Base-by-base conservation (phyloP, 1,284 basidiomycete species). In the Austroboletus novae-zelandiae region DNA sequence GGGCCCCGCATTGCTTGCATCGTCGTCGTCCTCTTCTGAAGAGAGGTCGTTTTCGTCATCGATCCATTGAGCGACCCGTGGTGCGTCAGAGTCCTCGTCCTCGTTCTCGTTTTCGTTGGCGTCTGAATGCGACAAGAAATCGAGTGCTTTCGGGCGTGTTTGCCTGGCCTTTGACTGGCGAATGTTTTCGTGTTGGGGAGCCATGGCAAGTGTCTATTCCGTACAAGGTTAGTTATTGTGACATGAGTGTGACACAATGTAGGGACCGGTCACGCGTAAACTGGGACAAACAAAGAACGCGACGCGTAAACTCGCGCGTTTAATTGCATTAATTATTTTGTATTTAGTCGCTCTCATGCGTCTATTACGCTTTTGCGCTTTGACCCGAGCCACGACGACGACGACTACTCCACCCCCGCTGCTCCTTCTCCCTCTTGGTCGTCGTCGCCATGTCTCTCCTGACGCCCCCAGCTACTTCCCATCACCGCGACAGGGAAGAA, bases 381-480 rank as follows among this genome's bases (percentile, higher is more conserved):
- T 46, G 37, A 34, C 45, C 25, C 20, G 51, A 44, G 52, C 55
- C 32, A 48, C 64, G 43, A 64, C 67, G 50, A 56, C 60, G 51
- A 65, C 63, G 53, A 55, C 52, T 23, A 36, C 45, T 9, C 34
- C 11, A 6, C 8, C 15, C 34, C 27, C 8, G 31, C 25, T 41
- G 23, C 13, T 45, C 25, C 23, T 29, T 47, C 35, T 14, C 18
- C 23, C 2, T 42, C 32, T 20, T 34, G 6, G 49, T 52, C 48
- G 61, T 65, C 56, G 55, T 52, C 45, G 53, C 37, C 30, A 65
- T 58, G 53, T 79, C 79, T 70, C 76, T 87, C 29, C 78, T 74
- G 10, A 86, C 84, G 3, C 85, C 85, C n/a, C 85, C 85, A 2
- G 69, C 70, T 50, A 82, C 84, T 4, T 72, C 76, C 10, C 83